phyloP scores from a whole-genome alignment of 257 asterid genomes.

The Capsicum pubescens region DNA sequence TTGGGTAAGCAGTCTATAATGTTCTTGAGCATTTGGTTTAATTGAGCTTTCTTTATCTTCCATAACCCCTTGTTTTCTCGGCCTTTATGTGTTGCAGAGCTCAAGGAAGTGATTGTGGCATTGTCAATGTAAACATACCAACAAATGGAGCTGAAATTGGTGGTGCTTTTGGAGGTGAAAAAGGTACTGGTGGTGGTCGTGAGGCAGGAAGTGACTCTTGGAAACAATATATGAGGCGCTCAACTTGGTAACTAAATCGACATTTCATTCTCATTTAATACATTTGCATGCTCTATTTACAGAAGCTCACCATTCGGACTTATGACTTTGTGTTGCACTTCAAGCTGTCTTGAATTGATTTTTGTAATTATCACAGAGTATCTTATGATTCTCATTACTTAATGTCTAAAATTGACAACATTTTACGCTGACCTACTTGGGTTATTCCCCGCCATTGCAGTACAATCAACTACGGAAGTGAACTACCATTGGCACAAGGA shows the following conservation, averaged over 20 bases:
- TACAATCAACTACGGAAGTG: conserved; percentile 76
- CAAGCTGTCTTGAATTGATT: background rate
- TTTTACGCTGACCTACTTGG: background rate
- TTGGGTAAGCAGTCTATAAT: conserved; percentile 66
- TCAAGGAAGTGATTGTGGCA: conserved; percentile 97
- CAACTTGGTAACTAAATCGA: conserved; percentile 77
- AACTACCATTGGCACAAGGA: conserved; percentile 89
- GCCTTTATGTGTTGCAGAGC: conserved; percentile 55
- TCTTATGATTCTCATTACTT: background rate
- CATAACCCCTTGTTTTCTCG: background rate
- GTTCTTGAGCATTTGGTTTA: background rate
- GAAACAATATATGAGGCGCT: conserved; percentile 99
- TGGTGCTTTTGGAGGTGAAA: conserved; percentile 99
- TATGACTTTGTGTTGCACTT: background rate
- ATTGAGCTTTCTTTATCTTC: conserved; percentile 6
- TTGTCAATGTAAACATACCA: conserved; percentile 94
- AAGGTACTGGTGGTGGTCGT: conserved; percentile 98
- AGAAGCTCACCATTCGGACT: background rate
- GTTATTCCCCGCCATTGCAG: conserved; percentile 43
- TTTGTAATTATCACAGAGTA: background rate
- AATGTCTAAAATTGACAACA: background rate
- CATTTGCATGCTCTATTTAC: background rate
- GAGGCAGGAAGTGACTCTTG: conserved; percentile 99
- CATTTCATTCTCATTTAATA: conserved; percentile 7
- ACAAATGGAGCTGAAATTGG: conserved; percentile 99